Base-by-base conservation (phyloP, 2,329 filamentous ascomycete genomes). In the Parafenestella ontariensis region DNA sequence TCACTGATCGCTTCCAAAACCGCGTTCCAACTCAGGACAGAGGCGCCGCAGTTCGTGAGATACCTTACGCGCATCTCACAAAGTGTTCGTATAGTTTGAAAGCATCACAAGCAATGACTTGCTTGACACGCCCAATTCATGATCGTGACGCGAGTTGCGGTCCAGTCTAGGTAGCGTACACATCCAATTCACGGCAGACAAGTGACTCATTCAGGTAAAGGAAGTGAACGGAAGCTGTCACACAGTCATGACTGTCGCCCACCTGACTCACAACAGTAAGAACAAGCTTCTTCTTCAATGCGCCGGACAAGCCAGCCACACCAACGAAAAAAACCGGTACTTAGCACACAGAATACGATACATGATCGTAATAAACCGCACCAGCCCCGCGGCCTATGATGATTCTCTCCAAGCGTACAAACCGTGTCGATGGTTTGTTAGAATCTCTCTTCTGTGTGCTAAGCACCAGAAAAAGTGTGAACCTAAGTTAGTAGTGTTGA, bases 401-500 rank as follows among this genome's bases (percentile, higher is more conserved):
- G 37, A 53, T 46, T 43, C 49, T 11, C 49, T 37, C 49, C 49
- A 33, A 23, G 8, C 40, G 23, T 40, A n/a, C 9, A 40, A 34
- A 23, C 37, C 41, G 37, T 26, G 17, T 13, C 31, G 17, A 34
- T 34, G 31, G 31, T n/a, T 10, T n/a, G 5, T 17, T 31, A 8
- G 46, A 42, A 21, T 26, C 39, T 24, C 37, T 42, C 46, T 34
- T 43, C 26, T 20, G 39, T 42, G 20, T 42, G 20, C 20, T 37
- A 20, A 41, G 18, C 20, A 48, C n/a, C 7, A 48, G 28, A 31
- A 31, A 31, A 3, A 3, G 3, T 31, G 28, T 13, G 28, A 31
- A 13, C 28, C 28, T 31, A 13, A 3, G 28, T 31, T 31, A 13
- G 20, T 28, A 9, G 9, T 45, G 28, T 20, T 5, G 15, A 18